Base-by-base conservation (phyloP, 345 rosid species). In the Citrus unshiu region DNA sequence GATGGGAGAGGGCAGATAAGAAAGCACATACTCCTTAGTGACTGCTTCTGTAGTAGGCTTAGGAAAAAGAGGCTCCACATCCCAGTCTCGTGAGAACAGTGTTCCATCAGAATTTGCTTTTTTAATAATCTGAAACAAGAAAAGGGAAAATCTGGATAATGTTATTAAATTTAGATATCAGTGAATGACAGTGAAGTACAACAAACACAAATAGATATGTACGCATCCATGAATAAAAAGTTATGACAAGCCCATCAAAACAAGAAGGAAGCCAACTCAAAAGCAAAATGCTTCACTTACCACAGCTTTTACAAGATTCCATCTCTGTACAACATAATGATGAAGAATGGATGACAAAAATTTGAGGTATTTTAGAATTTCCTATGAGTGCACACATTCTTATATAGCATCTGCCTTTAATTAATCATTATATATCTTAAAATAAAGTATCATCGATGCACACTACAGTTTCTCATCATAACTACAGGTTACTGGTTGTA, bases 51-150 rank as follows among this genome's bases (percentile, higher is more conserved):
- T 57, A 67, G 81, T 83, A 35, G 89, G 88, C 73, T 93, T 81
- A 56, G 91, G 82, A 80, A 87, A 93, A 81, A 95, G 92, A 75
- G 98, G 94, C 86, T 93, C 95, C 37, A 66, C 83, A 84, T 95
- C 97, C 98, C 98, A 95, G 78, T 95, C 97, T 66, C 86, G 90
- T 5, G 91, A 89, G 78, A 83, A 34, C 57, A 95, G 88, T 60
- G 97, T 90, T 34, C 91, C 84, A 87, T 93, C 95, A 72, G 87
- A 84, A 49, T 82, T 91, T 75, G 98, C 97, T 64, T 83, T 88
- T 13, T 86, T 90, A 87, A 93, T 91, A 59, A 93, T 84, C 98
- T 95, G 88, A 56, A 84, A 61, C 43, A 30, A 40, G 35, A 63
- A 30, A 56, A 46, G 51, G 51, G 51, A 59, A 78, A 79, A 65